Percentiles rank a stretch among this genome's conserved stretches.
These are phyloP conservation scores for Penicillium herquei DNA, from an alignment of 495 filamentous ascomycete genomes.

Conservation along the genomic window DNA sequence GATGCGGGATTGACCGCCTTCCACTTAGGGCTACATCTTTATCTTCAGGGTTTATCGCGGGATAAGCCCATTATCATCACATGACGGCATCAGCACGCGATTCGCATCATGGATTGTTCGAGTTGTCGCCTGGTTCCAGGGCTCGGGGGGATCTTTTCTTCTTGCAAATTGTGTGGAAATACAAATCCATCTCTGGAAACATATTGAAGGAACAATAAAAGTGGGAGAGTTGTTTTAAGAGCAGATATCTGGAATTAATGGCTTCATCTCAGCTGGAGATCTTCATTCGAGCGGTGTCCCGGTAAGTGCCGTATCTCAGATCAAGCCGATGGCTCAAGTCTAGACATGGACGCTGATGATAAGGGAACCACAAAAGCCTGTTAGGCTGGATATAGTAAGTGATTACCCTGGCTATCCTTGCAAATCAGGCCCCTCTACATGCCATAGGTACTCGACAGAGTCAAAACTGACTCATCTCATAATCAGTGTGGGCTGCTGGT, in stretches of 20 bases:
- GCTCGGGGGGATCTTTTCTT: too few species aligned
- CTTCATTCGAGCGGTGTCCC: slow-evolving; percentile 43
- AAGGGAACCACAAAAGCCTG: slow-evolving; percentile 28
- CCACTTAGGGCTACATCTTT: neutral
- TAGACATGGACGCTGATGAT: neutral
- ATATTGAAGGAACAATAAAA: too few species aligned
- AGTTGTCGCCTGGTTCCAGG: too few species aligned
- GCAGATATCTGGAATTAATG: slow-evolving; percentile 2
- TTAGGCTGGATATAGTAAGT: slow-evolving; percentile 48
- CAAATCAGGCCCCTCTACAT: neutral
- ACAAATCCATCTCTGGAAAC: too few species aligned
- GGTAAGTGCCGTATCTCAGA: slow-evolving; percentile 27
- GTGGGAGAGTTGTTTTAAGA: neutral
- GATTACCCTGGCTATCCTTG: neutral
- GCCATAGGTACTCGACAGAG: too few species aligned
- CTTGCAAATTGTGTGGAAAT: too few species aligned
- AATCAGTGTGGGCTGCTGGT: slow-evolving; percentile 67
- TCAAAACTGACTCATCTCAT: slow-evolving; percentile 2
- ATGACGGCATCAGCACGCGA: slow-evolving; percentile 5
- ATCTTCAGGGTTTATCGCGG: slow-evolving; percentile 9
- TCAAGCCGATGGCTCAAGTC: neutral
- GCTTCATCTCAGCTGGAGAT: slow-evolving; percentile 27
- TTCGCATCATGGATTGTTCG: neutral
- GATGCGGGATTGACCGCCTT: slow-evolving; percentile 26
- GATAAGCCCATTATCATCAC: neutral